phyloP scores from a whole-genome alignment of 1,139 yeast species.

The Hyphopichia wangnamkhiaoensis region DNA sequence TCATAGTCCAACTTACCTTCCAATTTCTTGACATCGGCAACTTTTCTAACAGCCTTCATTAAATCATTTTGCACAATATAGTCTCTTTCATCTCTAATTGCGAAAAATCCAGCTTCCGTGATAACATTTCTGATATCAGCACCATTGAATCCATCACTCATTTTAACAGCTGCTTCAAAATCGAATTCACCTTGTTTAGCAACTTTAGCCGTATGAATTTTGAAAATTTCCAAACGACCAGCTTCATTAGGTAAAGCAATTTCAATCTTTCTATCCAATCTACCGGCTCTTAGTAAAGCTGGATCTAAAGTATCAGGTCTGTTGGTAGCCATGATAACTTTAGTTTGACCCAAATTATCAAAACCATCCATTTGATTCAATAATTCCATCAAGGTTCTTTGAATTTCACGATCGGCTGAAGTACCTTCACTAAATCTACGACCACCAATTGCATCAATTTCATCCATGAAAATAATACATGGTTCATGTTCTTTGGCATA shows the following conservation, averaged over 20 bases:
- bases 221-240: conserved; percentile 91
- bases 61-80: conserved; percentile 90
- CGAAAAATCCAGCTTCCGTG: conserved; percentile 99
- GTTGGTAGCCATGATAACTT: conserved; percentile 98
- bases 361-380: conserved; percentile 99
- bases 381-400: conserved; percentile 97
- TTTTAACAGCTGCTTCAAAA: conserved; percentile 94
- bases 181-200: conserved; percentile 95
- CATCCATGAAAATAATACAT: conserved; percentile 98
- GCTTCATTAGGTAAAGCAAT: conserved; percentile 96
- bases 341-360: conserved; percentile 94
- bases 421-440: conserved; percentile 98
- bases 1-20: conserved; percentile 96
- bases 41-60: conserved; percentile 98
- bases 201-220: conserved; percentile 87
- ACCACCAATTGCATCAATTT: conserved; percentile 98
- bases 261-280: conserved; percentile 96
- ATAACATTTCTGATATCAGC: conserved; percentile 97
- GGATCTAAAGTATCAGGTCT: conserved; percentile 99
- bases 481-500: conserved; percentile 99
- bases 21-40: conserved; percentile 93
- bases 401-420: conserved; percentile 98
- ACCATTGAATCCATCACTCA: conserved; percentile 99
- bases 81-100: conserved; percentile 96
- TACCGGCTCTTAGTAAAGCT: conserved; percentile 97